phyloP scores from a whole-genome alignment of 2,329 filamentous ascomycete genomes.

The Ophiocordyceps camponoti-saundersi region DNA sequence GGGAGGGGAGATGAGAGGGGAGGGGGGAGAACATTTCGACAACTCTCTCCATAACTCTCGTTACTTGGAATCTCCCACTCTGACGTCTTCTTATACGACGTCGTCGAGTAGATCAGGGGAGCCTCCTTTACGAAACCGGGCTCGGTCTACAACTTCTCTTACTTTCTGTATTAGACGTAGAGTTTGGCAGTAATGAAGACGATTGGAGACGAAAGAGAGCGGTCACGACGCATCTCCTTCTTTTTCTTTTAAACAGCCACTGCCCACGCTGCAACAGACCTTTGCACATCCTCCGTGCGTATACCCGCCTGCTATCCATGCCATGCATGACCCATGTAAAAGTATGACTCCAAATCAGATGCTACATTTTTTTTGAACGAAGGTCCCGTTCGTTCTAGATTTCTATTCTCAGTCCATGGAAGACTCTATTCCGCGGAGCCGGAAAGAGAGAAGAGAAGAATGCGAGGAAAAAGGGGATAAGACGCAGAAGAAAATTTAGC shows the following conservation, averaged over 20 bases:
- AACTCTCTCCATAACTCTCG: background rate
- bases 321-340: background rate
- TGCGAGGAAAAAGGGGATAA: background rate
- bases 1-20: background rate
- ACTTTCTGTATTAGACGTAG: background rate
- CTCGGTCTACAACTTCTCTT: background rate
- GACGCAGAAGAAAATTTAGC: background rate
- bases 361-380: background rate
- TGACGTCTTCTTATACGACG: background rate
- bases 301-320: background rate
- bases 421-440: background rate
- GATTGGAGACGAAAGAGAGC: background rate
- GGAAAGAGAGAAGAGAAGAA: background rate
- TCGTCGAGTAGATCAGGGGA: background rate
- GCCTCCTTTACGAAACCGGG: background rate
- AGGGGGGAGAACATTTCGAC: background rate
- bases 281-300: background rate
- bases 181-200: background rate
- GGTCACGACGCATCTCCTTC: background rate
- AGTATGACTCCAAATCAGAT: background rate
- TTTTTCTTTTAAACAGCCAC: background rate
- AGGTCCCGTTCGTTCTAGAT: constrained; percentile 1
- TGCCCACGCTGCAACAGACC: background rate
- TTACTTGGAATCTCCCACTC: background rate
- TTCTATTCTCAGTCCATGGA: background rate